Base-by-base conservation (phyloP, 108 stramenopile species). In the Schizochytrium sp. region DNA sequence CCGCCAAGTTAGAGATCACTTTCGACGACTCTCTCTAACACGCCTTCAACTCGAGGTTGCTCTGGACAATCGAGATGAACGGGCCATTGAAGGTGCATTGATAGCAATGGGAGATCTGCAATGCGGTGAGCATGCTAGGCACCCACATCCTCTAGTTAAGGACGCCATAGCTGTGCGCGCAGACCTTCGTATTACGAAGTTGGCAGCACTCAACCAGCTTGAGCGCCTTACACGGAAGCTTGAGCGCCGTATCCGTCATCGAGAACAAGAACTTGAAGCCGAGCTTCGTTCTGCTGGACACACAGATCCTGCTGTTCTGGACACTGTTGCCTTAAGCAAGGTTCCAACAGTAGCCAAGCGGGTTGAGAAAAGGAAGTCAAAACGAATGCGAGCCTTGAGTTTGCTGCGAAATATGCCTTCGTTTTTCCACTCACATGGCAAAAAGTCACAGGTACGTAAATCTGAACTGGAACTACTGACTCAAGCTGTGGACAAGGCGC, bases 201-300 rank as follows among this genome's bases (percentile, higher is more conserved):
- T 83, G 50, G 76, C 50, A 7, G 76, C 76, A 10, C 47, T 83
- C 28, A 83, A 83, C 28, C 76, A 83, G 47, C 3, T 83, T 13
- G 76, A 83, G 76, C 76, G 76, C 28, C 76, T 83, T 28, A 83
- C 76, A 38, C 47, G 53, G 28, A 83, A 83, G 53, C 76, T 83
- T 13, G 47, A 49, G 50, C 76, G 76, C 8, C 76, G 76, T n/a
- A 83, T 83, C 53, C 47, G 76, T 0, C 76, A 83, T 28, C 47
- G 76, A 5, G 76, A 83, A 40, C 47, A 40, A n/a, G 50, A 83
- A 2, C 53, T 83, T 55, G 50, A 55, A 53, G 76, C 47, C 10
- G 76, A 83, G 28, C 76, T 55, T 17, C 2, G 45, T 47, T 17
- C 50, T 47, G 44, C 17, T 1, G 40, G 72, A 72, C 72, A 49